phyloP scores from a whole-genome alignment of 2,329 filamentous ascomycete genomes.

The Verticillium klebahnii region DNA sequence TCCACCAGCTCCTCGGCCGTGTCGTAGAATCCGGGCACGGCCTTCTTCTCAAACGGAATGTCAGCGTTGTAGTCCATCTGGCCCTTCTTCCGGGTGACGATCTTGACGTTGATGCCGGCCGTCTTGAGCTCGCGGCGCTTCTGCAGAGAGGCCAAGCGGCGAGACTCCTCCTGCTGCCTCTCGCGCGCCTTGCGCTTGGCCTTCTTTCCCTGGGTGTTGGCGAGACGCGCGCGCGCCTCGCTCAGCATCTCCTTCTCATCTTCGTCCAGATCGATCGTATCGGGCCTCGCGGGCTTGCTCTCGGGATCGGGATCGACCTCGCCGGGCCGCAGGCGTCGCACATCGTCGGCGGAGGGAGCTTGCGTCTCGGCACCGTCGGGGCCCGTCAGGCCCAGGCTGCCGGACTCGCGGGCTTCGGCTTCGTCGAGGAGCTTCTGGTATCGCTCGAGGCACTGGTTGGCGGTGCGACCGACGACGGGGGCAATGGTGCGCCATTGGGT shows the following conservation, averaged over 20 bases:
- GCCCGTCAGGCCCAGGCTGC: slow-evolving; percentile 77
- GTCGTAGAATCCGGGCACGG: slow-evolving; percentile 87
- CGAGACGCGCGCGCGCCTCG: slow-evolving; percentile 90
- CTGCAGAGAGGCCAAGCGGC: slow-evolving; percentile 82
- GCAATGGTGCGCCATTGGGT: slow-evolving; percentile 99
- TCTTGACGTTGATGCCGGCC: slow-evolving; percentile 96
- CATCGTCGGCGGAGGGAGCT: slow-evolving; percentile 88
- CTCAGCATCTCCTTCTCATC: slow-evolving; percentile 99
- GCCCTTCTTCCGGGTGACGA: slow-evolving; percentile 84
- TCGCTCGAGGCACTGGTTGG: slow-evolving; percentile 93
- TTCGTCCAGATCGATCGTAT: slow-evolving; percentile 97
- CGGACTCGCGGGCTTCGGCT: slow-evolving; percentile 83
- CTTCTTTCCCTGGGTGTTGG: slow-evolving; percentile 98
- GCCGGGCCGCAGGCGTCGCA: slow-evolving; percentile 80
- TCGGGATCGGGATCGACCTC: slow-evolving; percentile 97
- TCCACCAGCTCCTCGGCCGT: slow-evolving; percentile 73
- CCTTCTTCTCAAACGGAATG: slow-evolving; percentile 93
- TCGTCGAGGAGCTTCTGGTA: slow-evolving; percentile 97
- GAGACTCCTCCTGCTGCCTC: slow-evolving; percentile 89
- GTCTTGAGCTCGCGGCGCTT: slow-evolving; percentile 96
- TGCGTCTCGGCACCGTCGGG: slow-evolving; percentile 81
- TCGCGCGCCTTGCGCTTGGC: slow-evolving; percentile 96
- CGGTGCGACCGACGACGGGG: slow-evolving; percentile 91
- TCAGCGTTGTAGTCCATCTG: slow-evolving; percentile 99
- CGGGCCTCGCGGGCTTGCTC: slow-evolving; percentile 89